Evolutionary conservation across 1,284 basidiomycete species (phyloP).

Genomic region (Ganoderma boninense): DNA sequence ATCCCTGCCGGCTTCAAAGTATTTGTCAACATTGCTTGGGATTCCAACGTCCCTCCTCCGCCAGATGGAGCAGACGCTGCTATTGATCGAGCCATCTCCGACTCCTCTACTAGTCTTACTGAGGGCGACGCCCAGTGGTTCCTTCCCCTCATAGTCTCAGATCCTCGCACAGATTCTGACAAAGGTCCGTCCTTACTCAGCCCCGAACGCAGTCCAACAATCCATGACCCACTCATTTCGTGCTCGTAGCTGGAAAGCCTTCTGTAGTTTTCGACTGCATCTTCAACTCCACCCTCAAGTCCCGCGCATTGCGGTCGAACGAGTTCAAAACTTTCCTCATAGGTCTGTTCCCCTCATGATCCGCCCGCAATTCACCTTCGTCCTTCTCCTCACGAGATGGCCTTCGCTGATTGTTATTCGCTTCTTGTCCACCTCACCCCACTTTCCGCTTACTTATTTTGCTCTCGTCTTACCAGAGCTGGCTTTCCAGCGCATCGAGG

Average conservation of each 20-base stretch:
- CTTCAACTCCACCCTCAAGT: constrained; percentile 64
- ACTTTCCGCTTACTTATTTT: background rate
- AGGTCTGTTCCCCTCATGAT: constrained; percentile 48
- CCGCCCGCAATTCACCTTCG: constrained; percentile 19
- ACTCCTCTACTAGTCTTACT: constrained; percentile 11
- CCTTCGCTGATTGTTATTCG: constrained; percentile 19
- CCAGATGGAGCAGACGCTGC: constrained; percentile 62
- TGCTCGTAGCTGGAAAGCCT: constrained; percentile 64
- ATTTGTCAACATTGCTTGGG: constrained; percentile 79
- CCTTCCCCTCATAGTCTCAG: constrained; percentile 77
- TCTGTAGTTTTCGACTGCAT: constrained; percentile 77
- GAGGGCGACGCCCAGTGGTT: constrained; percentile 57
- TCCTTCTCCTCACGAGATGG: constrained; percentile 18
- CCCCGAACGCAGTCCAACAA: background rate
- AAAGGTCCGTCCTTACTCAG: constrained; percentile 58
- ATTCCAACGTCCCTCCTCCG: constrained; percentile 69
- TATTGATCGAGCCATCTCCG: constrained; percentile 60
- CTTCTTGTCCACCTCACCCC: constrained; percentile 1
- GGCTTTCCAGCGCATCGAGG: constrained; percentile 71
- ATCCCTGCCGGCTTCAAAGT: constrained; percentile 64
- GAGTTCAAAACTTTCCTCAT: constrained; percentile 75
- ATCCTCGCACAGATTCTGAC: constrained; percentile 66
- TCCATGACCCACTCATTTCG: background rate
- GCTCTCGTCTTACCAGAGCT: constrained; percentile 55
- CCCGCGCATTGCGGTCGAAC: constrained; percentile 62